Evolutionary conservation across 768 basidiomycete genomes (phyloP), one percentile per base, ranked within the genome.

Genomic region (Russula lepida): DNA sequence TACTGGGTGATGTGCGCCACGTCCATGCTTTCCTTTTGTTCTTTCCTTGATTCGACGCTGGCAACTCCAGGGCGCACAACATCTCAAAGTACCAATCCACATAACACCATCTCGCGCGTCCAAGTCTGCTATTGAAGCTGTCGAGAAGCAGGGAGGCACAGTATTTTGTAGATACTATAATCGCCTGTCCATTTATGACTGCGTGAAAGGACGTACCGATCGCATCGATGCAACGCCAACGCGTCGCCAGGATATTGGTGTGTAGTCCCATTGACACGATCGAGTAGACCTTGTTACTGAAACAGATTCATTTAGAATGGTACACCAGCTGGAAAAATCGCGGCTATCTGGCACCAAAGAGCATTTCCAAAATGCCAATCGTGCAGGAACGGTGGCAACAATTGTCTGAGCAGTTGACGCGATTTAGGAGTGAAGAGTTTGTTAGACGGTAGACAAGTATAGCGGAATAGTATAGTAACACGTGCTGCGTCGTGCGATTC

Each of bases 141-240:
- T 99, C 57, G 92, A 98, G 71, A 76, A 77, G 19, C 79, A 77
- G 11, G 92, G 94, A 25, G 95, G 95, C 27, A 82, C 83, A 51
- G 84, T 98, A 37, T 83, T 88, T 49, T 94, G 93, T 76, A 88
- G 91, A 69, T 95, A 90, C 72, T 93, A 95, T 75, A 98, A 98
- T 73, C 73, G 81, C 21, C 79, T 97, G 35, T 86, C 90, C 0
- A 80, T 98, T 51, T 82, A 84, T 39, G 90, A 93, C 67, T 87
- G 84, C 63, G 72, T 92, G 64, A 84, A 88, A 66, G 85, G 84
- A 5, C 79, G 83, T 32, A 82, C 79, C 21, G 89, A 93, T 69
- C 81, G 85, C 56, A 74, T 79, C 58, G 76, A 81, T 56, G 94
- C 93, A 11, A 84, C 86, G 11, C 93, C 93, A 0, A 91, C 88